Percentiles rank a stretch among this genome's conserved stretches.
Evolutionary conservation across 2,329 filamentous ascomycete genomes (phyloP).

Genomic region (Fusarium oligoseptatum): DNA sequence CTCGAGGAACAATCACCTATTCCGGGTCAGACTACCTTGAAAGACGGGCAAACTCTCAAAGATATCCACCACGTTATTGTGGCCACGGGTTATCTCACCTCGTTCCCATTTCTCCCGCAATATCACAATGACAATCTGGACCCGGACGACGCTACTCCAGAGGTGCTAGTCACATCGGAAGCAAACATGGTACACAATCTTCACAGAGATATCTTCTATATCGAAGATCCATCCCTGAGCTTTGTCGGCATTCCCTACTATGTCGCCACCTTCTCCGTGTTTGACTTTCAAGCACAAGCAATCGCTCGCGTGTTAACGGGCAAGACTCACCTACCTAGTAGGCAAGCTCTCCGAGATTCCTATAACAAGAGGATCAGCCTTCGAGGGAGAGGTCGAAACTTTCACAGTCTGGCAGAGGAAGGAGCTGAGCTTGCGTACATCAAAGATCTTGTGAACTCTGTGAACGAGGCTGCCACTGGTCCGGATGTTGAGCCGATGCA

Average conservation of each 20-base stretch:
- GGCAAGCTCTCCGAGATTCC: constrained; percentile 24
- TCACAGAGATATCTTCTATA: constrained; percentile 79
- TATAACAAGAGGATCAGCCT: constrained; percentile 35
- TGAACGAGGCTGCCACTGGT: constrained; percentile 19
- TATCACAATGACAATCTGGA: constrained; percentile 56
- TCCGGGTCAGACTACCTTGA: constrained; percentile 57
- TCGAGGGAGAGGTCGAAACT: constrained; percentile 31
- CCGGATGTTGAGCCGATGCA: constrained; percentile 13
- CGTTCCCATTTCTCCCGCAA: constrained; percentile 71
- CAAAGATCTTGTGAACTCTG: constrained; percentile 31
- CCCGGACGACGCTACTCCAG: constrained; percentile 62
- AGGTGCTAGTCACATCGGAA: constrained; percentile 70
- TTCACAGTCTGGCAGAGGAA: constrained; percentile 39
- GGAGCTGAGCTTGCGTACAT: constrained; percentile 40
- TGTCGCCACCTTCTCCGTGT: constrained; percentile 75
- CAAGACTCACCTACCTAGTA: constrained; percentile 47
- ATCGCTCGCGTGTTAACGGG: constrained; percentile 70
- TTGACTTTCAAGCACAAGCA: constrained; percentile 76
- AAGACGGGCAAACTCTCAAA: constrained; percentile 64
- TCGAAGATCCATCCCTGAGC: constrained; percentile 71
- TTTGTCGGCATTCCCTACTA: constrained; percentile 76
- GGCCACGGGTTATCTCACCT: constrained; percentile 77
- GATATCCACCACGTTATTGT: constrained; percentile 73
- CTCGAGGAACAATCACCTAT: constrained; percentile 17
- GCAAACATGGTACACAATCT: constrained; percentile 75